phyloP scores from a whole-genome alignment of 495 filamentous ascomycete genomes.

The Halenospora varia region DNA sequence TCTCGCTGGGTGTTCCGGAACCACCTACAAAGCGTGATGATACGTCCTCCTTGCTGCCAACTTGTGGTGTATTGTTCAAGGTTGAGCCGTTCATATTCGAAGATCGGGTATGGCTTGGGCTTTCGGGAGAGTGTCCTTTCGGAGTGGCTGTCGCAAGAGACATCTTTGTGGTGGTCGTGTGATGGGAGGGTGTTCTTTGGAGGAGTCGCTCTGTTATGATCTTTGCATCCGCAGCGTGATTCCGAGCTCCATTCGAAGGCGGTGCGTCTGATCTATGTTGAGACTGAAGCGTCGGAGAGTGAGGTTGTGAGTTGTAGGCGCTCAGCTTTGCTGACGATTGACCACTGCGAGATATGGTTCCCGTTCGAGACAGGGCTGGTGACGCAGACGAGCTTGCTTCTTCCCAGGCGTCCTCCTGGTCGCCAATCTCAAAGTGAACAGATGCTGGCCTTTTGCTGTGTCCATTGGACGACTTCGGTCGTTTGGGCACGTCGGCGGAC shows the following conservation, averaged over 20 bases:
- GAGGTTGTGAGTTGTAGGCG: constrained; percentile 23
- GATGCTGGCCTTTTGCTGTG: constrained; percentile 39
- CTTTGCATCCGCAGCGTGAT: constrained; percentile 22
- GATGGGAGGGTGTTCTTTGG: constrained; percentile 49
- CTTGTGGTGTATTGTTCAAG: constrained; percentile 29
- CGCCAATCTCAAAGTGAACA: constrained; percentile 26
- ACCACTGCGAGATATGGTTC: constrained; percentile 33
- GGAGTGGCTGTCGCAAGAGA: constrained; percentile 49
- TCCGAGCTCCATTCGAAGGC: constrained; percentile 17
- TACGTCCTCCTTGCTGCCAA: constrained; percentile 42
- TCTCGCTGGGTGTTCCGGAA: constrained; percentile 27
- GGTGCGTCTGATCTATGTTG: constrained; percentile 13
- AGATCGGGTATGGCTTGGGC: constrained; percentile 15
- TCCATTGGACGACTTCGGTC: constrained; percentile 33
- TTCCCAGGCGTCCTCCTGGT: constrained; percentile 48
- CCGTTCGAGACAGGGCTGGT: constrained; percentile 48
- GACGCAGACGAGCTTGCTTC: constrained; percentile 52
- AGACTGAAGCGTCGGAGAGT: constrained; percentile 23
- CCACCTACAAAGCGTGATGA: constrained; percentile 49
- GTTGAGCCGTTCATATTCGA: constrained; percentile 14
- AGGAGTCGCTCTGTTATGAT: constrained; percentile 56
- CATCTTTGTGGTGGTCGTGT: constrained; percentile 56
- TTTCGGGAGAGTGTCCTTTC: constrained; percentile 33
- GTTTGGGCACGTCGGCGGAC: constrained; percentile 30
- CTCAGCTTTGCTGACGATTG: constrained; percentile 25